These are phyloP conservation scores for Narthecium ossifragum DNA, from an alignment of 106 monocot genomes.

Conservation along the genomic window DNA sequence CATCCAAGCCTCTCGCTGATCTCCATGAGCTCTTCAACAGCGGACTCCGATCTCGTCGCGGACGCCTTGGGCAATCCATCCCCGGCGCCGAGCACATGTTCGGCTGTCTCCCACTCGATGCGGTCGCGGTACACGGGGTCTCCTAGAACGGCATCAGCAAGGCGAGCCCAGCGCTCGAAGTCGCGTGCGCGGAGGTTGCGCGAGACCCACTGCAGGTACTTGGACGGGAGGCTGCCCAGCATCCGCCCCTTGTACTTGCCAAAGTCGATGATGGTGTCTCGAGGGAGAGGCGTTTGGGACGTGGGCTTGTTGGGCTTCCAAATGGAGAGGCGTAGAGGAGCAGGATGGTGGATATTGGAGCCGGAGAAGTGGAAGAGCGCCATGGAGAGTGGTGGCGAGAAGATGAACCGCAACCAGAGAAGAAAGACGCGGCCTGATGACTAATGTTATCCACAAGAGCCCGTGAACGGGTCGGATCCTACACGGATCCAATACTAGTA, in stretches of 20 bases:
- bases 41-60: too few relatives aligned
- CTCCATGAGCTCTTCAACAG: slow-evolving; percentile 41
- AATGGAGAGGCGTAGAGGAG: background rate
- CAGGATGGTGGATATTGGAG: background rate
- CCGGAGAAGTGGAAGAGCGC: background rate
- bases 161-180: slow-evolving; percentile 40
- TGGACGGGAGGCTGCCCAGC: slow-evolving; percentile 78
- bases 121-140: slow-evolving; percentile 75
- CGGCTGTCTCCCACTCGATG: slow-evolving; percentile 70
- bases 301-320: background rate
- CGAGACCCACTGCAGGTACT: slow-evolving; percentile 67
- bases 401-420: background rate
- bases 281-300: slow-evolving; percentile 14
- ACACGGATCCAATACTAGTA: too few relatives aligned
- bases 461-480: too few relatives aligned
- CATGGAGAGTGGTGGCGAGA: background rate
- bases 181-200: slow-evolving; percentile 48
- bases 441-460: background rate
- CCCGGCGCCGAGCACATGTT: slow-evolving; percentile 30
- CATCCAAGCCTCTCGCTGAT: slow-evolving; percentile 63
- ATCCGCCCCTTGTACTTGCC: slow-evolving; percentile 68
- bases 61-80: slow-evolving; percentile 2
- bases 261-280: slow-evolving; percentile 63
- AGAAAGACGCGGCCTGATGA: background rate
- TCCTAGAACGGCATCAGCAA: slow-evolving; percentile 63